Evolutionary conservation across 495 filamentous ascomycete species (phyloP).

Genomic region (Podospora appendiculata): DNA sequence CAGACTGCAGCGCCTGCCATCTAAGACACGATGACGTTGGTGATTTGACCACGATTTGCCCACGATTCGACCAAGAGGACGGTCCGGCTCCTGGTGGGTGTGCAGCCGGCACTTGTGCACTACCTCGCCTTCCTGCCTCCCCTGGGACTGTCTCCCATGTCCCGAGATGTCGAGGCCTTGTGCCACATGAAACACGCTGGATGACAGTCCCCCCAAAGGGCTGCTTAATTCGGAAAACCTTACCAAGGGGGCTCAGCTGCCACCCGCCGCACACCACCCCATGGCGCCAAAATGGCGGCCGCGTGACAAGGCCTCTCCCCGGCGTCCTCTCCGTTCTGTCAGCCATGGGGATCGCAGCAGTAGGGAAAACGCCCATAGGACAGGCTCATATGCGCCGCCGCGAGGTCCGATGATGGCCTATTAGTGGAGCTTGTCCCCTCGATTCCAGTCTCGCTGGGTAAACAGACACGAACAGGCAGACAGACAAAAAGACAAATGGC

Average conservation of each 20-base stretch:
- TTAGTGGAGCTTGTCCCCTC: background rate
- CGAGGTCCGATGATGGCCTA: constrained; percentile 16
- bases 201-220: background rate
- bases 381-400: constrained; percentile 2
- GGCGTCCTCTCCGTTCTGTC: background rate
- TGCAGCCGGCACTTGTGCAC: too few relatives aligned
- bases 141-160: too few relatives aligned
- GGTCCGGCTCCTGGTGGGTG: too few relatives aligned
- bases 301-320: constrained; percentile 12
- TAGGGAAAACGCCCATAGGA: constrained; percentile 2
- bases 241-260: constrained; percentile 20
- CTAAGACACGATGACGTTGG: too few relatives aligned
- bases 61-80: too few relatives aligned
- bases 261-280: constrained; percentile 10
- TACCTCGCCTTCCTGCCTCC: too few relatives aligned
- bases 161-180: background rate
- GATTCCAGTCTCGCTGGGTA: too few relatives aligned
- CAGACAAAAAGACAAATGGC: background rate
- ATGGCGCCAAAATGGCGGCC: constrained; percentile 6
- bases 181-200: constrained; percentile 4
- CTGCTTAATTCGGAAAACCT: background rate
- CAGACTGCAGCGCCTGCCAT: too few relatives aligned
- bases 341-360: constrained; percentile 2
- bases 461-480: too few relatives aligned
- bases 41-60: too few relatives aligned